Evolutionary conservation across 371 early-diverging fungal genomes (phyloP).

Genomic region (Rhizopus microsporus): DNA sequence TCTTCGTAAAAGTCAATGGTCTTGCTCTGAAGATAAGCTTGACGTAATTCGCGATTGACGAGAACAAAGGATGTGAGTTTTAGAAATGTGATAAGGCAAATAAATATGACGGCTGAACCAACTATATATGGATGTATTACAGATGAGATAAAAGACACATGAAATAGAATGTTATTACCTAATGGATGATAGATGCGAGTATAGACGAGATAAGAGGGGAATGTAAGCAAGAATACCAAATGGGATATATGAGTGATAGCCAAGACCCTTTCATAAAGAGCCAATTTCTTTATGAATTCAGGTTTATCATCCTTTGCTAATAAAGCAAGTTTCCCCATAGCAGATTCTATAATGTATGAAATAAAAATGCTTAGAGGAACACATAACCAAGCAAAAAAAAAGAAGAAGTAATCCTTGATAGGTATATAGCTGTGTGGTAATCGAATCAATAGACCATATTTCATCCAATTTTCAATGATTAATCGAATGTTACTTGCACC

Average conservation of each 20-base stretch:
- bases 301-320: constrained; percentile 37
- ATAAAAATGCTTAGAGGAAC: constrained; percentile 55
- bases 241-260: constrained; percentile 55
- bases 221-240: constrained; percentile 56
- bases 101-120: constrained; percentile 61
- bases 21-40: constrained; percentile 38
- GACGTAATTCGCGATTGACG: constrained; percentile 69
- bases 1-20: constrained; percentile 47
- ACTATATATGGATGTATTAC: constrained; percentile 25
- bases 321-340: constrained; percentile 38
- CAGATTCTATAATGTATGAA: constrained; percentile 60
- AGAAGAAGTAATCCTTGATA: constrained; percentile 56
- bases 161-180: constrained; percentile 26
- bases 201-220: constrained; percentile 72
- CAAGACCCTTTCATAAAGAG: constrained; percentile 35
- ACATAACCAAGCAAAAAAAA: constrained; percentile 49
- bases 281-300: constrained; percentile 36
- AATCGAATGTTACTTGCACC: constrained; percentile 83
- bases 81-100: constrained; percentile 67
- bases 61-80: constrained; percentile 82
- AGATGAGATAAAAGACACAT: constrained; percentile 1
- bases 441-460: constrained; percentile 83
- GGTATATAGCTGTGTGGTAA: constrained; percentile 58
- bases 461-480: constrained; percentile 85
- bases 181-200: constrained; percentile 74